phyloP scores from a whole-genome alignment of 140 eudicot species.

The Erigeron philadelphicus region DNA sequence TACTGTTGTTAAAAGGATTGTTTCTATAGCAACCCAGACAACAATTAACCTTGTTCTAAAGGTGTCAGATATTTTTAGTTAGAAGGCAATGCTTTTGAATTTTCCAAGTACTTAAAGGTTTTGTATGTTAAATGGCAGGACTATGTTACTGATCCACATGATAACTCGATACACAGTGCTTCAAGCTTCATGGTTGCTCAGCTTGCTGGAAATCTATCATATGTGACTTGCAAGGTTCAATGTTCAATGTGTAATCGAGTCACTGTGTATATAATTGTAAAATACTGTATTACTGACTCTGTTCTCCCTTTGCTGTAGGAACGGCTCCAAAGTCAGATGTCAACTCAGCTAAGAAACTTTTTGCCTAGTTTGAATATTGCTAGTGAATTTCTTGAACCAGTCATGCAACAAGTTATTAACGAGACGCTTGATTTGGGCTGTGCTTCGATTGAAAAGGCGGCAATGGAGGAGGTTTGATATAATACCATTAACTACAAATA shows the following conservation, averaged over 20 bases:
- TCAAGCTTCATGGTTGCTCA: conserved; percentile 30
- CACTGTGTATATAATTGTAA: too few species aligned
- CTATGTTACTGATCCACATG: conserved; percentile 33
- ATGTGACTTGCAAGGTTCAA: conserved; percentile 38
- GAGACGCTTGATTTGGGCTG: conserved; percentile 42
- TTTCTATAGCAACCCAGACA: conserved; percentile 35
- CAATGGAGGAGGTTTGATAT: conserved; percentile 31
- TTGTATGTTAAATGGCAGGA: conserved; percentile 26
- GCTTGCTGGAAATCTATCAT: conserved; percentile 39
- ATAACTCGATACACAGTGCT: conserved; percentile 25
- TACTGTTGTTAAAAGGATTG: conserved; percentile 25
- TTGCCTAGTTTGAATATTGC: conserved; percentile 20
- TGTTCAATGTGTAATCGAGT: not conserved
- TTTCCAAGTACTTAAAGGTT: not conserved
- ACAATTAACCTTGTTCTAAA: conserved; percentile 37
- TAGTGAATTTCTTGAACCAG: conserved; percentile 23
- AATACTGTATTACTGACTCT: not conserved
- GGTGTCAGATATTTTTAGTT: conserved; percentile 25
- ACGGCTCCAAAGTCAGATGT: conserved; percentile 25
- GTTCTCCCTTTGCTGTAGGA: conserved; percentile 26
- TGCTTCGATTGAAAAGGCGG: conserved; percentile 32
- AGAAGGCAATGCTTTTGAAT: not conserved
- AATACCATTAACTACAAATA: not conserved
- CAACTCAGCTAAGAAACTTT: conserved; percentile 31
- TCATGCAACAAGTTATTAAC: conserved; percentile 22